These are phyloP conservation scores for Aureobasidium lini DNA, from an alignment of 2,329 filamentous ascomycete genomes.

Conservation along the genomic window DNA sequence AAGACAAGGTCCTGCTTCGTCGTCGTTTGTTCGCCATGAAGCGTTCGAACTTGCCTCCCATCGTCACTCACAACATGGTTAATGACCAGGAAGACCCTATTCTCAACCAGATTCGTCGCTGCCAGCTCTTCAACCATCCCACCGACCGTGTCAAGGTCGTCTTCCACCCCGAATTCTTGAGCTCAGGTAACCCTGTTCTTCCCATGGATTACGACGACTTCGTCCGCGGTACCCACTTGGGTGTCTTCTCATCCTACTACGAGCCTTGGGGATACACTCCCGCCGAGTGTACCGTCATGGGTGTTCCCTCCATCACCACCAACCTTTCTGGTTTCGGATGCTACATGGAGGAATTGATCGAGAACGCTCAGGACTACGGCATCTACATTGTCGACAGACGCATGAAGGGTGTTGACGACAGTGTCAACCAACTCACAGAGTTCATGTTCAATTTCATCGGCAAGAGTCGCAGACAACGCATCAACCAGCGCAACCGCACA, in stretches of 20 bases:
- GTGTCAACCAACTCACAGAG: slow-evolving; percentile 85
- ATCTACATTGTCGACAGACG: slow-evolving; percentile 98
- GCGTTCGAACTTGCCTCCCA: slow-evolving; percentile 78
- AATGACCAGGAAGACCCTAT: slow-evolving; percentile 92
- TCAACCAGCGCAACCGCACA: slow-evolving; percentile 96
- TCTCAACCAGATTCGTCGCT: slow-evolving; percentile 88
- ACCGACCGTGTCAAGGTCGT: slow-evolving; percentile 93
- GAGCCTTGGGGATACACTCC: slow-evolving; percentile 99
- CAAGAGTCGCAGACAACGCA: slow-evolving; percentile 92
- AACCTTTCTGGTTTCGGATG: slow-evolving; percentile 97
- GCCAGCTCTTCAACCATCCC: slow-evolving; percentile 94
- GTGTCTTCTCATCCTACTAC: slow-evolving; percentile 96
- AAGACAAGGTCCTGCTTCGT: slow-evolving; percentile 87
- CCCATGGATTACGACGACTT: slow-evolving; percentile 98
- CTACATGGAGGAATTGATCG: slow-evolving; percentile 99
- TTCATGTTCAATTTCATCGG: slow-evolving; percentile 90
- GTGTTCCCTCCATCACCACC: slow-evolving; percentile 94
- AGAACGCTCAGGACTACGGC: slow-evolving; percentile 95
- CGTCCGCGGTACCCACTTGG: slow-evolving; percentile 90
- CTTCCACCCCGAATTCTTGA: slow-evolving; percentile 97
- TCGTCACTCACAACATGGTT: slow-evolving; percentile 98
- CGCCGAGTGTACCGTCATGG: slow-evolving; percentile 98
- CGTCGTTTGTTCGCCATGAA: slow-evolving; percentile 96
- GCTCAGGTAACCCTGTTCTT: slow-evolving; percentile 88
- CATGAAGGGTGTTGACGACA: slow-evolving; percentile 92